Evolutionary conservation across 331 rosid genomes (phyloP), one percentile per base, ranked within the genome.

Genomic region (Cydonia oblonga): DNA sequence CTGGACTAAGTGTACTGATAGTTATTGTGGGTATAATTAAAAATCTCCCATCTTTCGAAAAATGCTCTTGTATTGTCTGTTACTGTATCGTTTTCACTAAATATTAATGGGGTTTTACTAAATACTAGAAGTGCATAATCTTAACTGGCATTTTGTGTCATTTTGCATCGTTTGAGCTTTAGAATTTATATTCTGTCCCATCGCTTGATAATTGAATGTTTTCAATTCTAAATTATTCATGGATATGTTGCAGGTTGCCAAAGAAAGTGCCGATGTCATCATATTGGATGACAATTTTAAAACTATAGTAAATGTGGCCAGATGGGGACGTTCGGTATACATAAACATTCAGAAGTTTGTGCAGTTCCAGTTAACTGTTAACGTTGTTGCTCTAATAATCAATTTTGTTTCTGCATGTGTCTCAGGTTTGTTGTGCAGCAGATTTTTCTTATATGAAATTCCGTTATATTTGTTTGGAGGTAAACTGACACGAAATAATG

Each of bases 321-420:
- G 73, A 88, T 89, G 96, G 98, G 98, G 98, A 77, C 96, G 98
- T 13, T 82, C 98, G 12, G 96, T 91, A 3, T 95, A 95, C 79
- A 91, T 87, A 84, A 95, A 95, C 86, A 91, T 95, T 56, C 96
- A 95, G 70, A 91, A 91, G 84, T 91, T 95, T 78, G 97, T 95
- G 76, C 97, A 93, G 86, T 93, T 93, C 78, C 98, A 93, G 80
- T 79, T 93, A 54, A 93, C 98, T 15, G 98, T 93, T 75, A 93
- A 93, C 66, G 87, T 93, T 65, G 97, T 93, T 78, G 97, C 98
- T 72, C 84, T 93, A 32, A 81, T 88, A 61, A 85, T 89, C 88
- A 91, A 93, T 83, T 93, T 93, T 19, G 68, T 88, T 71, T 91
- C 96, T 46, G 97, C 97, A 69, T 95, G 98, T 84, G 73, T 95